These are phyloP conservation scores for Collybia nuda DNA, from an alignment of 768 basidiomycete species.

Conservation along the genomic window DNA sequence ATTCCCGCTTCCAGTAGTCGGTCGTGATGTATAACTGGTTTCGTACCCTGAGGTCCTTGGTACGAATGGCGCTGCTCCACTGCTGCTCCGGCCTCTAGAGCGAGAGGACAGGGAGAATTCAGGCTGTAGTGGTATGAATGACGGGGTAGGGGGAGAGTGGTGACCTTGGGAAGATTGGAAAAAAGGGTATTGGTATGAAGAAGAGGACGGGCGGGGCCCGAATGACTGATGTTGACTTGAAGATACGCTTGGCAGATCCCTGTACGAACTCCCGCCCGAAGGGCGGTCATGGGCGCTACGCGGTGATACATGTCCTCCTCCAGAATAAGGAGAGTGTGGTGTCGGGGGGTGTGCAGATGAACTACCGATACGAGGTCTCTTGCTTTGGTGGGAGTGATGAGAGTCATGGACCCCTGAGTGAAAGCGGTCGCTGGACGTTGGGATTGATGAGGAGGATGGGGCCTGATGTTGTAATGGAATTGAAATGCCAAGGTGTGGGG, in stretches of 20 bases:
- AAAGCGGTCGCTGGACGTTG: slow-evolving; percentile 3
- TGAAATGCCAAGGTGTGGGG: slow-evolving; percentile 2
- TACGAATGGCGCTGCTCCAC: background rate
- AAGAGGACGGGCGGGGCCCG: background rate
- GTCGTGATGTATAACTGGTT: too few relatives aligned
- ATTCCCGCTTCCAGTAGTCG: too few relatives aligned
- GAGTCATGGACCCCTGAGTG: background rate
- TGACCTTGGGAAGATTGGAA: background rate
- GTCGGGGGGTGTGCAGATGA: too few relatives aligned
- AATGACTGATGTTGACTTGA: too few relatives aligned
- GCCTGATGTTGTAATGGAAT: background rate
- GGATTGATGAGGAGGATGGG: slow-evolving; percentile 1
- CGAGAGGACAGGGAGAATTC: background rate
- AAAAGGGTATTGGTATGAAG: background rate
- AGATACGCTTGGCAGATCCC: too few relatives aligned
- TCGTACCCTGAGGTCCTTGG: background rate
- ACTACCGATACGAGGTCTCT: background rate
- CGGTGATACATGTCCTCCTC: too few relatives aligned
- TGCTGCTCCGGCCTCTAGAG: background rate
- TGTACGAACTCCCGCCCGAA: too few relatives aligned
- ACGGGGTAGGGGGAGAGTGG: background rate
- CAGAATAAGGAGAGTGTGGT: too few relatives aligned
- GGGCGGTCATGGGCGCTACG: too few relatives aligned
- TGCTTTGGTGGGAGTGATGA: background rate
- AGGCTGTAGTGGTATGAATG: background rate